Evolutionary conservation across 331 rosid species (phyloP), one percentile per base, ranked within the genome.

Genomic region (Spiraea crenata): DNA sequence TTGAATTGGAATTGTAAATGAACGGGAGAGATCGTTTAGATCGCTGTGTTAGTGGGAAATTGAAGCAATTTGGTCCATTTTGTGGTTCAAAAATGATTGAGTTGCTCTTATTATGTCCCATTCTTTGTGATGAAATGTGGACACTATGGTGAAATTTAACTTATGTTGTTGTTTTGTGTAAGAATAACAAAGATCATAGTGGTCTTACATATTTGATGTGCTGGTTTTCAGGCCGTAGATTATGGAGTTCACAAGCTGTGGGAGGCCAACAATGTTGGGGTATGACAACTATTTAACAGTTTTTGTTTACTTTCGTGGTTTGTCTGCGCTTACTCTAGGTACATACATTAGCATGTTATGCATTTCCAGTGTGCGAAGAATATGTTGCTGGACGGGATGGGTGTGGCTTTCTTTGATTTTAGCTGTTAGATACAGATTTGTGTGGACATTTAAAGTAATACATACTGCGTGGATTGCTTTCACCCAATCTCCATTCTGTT

Each of bases 201-300:
- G 48, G 42, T 66, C 56, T 60, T 39, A 44, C 54, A 2, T 44
- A 25, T 40, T 15, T 59, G 31, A n/a, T 71, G 46, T 57, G 14
- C 25, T 70, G 55, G 59, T 60, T 88, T 25, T 77, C 92, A 92
- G 98, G 97, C 87, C 64, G 96, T 93, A 60, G 98, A 93, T 90
- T 90, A 90, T 67, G 98, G 98, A 58, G 92, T 93, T 80, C 90
- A 89, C 74, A 89, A 83, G 86, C 72, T 93, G 10, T 90, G 98
- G 98, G 97, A 90, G 81, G 4, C 39, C 81, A 93, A 93, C 72
- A 90, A 93, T 69, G 85, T 90, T 63, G 98, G 98, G 96, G 98
- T 93, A 87, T 19, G 68, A 2, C 51, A 35, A 57, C 71, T 72
- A 10, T 15, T 49, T 57, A 15, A 4, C 14, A 5, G 56, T 44